A percentile compares a stretch with the other conserved stretches of the same genome.
Evolutionary conservation across 2,329 filamentous ascomycete genomes (phyloP).

Genomic region (Diaporthe destruens): DNA sequence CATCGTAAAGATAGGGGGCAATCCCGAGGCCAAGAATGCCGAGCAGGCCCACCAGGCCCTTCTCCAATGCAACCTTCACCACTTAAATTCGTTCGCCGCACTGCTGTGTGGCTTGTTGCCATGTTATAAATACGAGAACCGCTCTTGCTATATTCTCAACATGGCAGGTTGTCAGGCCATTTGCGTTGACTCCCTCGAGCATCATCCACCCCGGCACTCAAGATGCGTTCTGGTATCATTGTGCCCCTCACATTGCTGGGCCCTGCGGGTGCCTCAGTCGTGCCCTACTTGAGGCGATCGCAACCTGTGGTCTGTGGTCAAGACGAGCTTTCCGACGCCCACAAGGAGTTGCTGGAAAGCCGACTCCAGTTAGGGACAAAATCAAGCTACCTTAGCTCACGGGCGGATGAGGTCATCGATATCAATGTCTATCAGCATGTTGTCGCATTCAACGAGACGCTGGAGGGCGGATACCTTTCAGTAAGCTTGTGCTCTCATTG

Average conservation of each 20-base stretch:
- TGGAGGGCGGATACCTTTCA: slow-evolving; percentile 17
- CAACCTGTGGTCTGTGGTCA: not conserved
- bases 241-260: slow-evolving; percentile 7
- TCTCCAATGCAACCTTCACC: slow-evolving; percentile 16
- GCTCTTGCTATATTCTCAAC: not conserved
- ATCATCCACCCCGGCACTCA: not conserved
- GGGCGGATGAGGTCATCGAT: slow-evolving; percentile 11
- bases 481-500: not conserved
- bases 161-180: not conserved
- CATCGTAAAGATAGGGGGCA: slow-evolving; percentile 6
- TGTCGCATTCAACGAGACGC: slow-evolving; percentile 18
- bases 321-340: not conserved
- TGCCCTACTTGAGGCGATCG: slow-evolving; percentile 2
- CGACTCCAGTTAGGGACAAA: not conserved
- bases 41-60: slow-evolving; percentile 7
- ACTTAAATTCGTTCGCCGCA: not conserved
- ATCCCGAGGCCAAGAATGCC: slow-evolving; percentile 16
- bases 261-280: slow-evolving; percentile 1
- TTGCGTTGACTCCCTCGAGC: not conserved
- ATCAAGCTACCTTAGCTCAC: not conserved
- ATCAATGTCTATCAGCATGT: slow-evolving; percentile 28
- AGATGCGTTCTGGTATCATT: slow-evolving; percentile 21
- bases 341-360: not conserved
- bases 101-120: not conserved
- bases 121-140: slow-evolving; percentile 6